Evolutionary conservation across 805 yeast species (phyloP).

Genomic region (Wickerhamiella vanderwaltii): DNA sequence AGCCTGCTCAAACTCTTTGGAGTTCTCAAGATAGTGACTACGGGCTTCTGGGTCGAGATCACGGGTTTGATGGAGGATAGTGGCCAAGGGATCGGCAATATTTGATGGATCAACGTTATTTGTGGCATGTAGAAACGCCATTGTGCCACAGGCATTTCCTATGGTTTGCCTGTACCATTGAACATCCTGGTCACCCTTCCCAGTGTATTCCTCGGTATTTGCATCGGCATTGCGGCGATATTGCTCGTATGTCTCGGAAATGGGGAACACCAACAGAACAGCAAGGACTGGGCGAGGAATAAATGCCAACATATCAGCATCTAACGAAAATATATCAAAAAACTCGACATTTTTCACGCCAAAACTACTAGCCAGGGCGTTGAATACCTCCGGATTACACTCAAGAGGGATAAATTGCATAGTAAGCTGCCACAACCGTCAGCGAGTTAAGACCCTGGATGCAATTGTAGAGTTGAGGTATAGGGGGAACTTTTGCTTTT

Average conservation of each 20-base stretch:
- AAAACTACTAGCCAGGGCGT: constrained; percentile 48
- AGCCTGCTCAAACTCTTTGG: constrained; percentile 30
- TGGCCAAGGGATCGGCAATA: constrained; percentile 22
- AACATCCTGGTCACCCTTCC: constrained; percentile 23
- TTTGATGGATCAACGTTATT: constrained; percentile 26
- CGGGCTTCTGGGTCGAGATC: constrained; percentile 27
- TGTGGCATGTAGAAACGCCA: constrained; percentile 65
- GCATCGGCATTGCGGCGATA: constrained; percentile 35
- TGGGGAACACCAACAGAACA: constrained; percentile 69
- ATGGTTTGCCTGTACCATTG: constrained; percentile 81
- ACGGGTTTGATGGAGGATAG: constrained; percentile 23
- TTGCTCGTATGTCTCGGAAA: constrained; percentile 48
- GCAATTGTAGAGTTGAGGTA: not conserved
- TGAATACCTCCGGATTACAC: constrained; percentile 77
- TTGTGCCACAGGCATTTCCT: constrained; percentile 84
- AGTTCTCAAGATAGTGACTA: constrained; percentile 35
- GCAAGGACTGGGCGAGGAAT: constrained; percentile 73
- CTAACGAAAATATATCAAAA: constrained; percentile 78
- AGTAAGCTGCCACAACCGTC: too few species aligned
- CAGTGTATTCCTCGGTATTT: constrained; percentile 10
- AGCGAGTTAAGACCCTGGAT: too few species aligned
- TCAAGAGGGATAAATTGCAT: constrained; percentile 62
- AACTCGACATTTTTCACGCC: constrained; percentile 58
- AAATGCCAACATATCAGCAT: constrained; percentile 65
- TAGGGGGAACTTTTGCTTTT: not conserved